Percentiles rank a stretch among this genome's conserved stretches.
Conservation (phyloP, 352 stramenopile genomes). For the Phytopythium aichiense region DNA sequence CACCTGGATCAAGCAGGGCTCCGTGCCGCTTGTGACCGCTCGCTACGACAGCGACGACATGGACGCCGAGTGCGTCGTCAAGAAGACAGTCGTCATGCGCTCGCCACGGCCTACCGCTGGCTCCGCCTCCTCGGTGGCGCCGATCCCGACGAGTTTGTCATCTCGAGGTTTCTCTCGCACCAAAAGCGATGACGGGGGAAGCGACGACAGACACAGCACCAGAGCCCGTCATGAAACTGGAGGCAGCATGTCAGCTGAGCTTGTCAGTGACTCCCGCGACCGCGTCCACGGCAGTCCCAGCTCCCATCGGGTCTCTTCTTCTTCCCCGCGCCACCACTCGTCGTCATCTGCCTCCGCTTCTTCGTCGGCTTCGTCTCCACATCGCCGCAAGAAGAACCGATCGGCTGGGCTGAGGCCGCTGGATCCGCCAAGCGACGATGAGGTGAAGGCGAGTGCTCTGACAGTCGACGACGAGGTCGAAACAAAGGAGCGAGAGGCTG, state of each 20-base stretch:
- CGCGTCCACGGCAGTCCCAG: neutral
- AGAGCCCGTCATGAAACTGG: conserved; percentile 3
- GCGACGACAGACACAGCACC: neutral
- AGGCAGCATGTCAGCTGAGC: conserved; percentile 3
- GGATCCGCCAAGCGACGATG: neutral
- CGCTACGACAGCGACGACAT: conserved; percentile 26
- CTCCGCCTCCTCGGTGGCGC: conserved; percentile 7
- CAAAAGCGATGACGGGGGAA: conserved; percentile 3
- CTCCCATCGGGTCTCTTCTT: neutral
- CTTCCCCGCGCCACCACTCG: conserved; percentile 1
- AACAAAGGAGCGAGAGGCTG: neutral
- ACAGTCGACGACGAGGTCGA: neutral
- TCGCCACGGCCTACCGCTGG: conserved; percentile 20
- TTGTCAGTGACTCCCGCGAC: neutral
- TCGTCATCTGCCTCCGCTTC: neutral
- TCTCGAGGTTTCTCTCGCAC: conserved; percentile 8
- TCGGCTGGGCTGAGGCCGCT: neutral
- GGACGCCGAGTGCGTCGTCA: conserved; percentile 35
- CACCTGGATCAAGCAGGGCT: conserved; percentile 64
- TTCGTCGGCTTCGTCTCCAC: neutral
- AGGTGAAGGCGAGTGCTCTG: neutral
- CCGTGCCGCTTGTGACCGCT: conserved; percentile 48
- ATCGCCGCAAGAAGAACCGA: neutral
- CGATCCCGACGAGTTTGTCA: conserved; percentile 1
- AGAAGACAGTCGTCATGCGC: conserved; percentile 52